Evolutionary conservation across 2,329 filamentous ascomycete species (phyloP).

Genomic region (Amauroascus verrucosus): DNA sequence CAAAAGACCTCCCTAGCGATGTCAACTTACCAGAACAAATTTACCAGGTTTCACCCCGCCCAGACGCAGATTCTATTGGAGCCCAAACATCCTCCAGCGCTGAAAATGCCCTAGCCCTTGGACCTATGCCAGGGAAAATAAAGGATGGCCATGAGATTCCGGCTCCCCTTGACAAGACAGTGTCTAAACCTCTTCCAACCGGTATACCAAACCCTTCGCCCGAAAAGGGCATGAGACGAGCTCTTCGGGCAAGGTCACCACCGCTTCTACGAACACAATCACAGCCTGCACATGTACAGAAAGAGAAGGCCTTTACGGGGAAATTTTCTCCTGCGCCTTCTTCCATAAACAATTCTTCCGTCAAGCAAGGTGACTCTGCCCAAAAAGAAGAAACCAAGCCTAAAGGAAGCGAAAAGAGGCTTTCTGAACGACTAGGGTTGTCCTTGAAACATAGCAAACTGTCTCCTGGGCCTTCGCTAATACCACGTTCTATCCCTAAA

Average conservation of each 20-base stretch:
- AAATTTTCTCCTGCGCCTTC: neutral
- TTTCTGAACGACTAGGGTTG: slow-evolving; percentile 62
- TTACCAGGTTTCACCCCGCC: neutral
- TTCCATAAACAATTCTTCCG: neutral
- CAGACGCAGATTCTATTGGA: neutral
- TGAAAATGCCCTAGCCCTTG: neutral
- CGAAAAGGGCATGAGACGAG: slow-evolving; percentile 30
- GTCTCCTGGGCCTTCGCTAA: slow-evolving; percentile 54
- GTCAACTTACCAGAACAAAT: neutral
- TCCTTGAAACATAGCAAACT: slow-evolving; percentile 50
- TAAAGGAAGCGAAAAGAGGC: slow-evolving; percentile 56
- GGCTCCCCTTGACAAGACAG: neutral
- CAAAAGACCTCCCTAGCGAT: neutral
- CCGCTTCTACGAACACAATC: slow-evolving; percentile 43
- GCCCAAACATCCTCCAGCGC: neutral
- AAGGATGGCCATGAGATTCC: neutral
- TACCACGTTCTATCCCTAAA: slow-evolving; percentile 69
- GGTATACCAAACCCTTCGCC: slow-evolving; percentile 30
- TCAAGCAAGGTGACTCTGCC: neutral
- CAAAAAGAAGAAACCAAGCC: slow-evolving; percentile 15
- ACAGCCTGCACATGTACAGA: slow-evolving; percentile 35
- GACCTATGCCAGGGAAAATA: neutral
- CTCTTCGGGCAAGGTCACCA: slow-evolving; percentile 34
- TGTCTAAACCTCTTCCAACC: slow-evolving; percentile 23
- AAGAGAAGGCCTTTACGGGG: slow-evolving; percentile 12